Evolutionary conservation across 352 stramenopile species (phyloP).

Genomic region (Globisporangium perplexum): DNA sequence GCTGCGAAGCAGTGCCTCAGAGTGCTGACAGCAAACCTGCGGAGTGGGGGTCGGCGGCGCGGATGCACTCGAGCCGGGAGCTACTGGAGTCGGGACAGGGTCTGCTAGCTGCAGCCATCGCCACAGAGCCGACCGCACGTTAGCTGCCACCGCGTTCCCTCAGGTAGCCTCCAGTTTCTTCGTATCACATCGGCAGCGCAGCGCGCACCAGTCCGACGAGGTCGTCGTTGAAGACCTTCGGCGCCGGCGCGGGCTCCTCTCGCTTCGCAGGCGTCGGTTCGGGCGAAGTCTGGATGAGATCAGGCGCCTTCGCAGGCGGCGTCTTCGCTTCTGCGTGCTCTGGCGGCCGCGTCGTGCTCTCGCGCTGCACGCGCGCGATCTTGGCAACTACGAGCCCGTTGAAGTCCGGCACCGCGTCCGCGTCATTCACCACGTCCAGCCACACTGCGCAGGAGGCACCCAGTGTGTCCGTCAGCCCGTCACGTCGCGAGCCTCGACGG

Average conservation of each 20-base stretch:
- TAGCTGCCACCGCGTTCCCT: no score
- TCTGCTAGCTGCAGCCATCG: constrained; percentile 38
- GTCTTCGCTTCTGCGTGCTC: constrained; percentile 31
- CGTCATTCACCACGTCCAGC: constrained; percentile 72
- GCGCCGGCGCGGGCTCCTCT: constrained; percentile 29
- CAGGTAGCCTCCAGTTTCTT: no score
- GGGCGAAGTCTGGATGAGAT: constrained; percentile 69
- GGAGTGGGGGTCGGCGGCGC: constrained; percentile 31
- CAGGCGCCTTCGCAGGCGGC: constrained; percentile 29
- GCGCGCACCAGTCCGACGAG: constrained; percentile 65
- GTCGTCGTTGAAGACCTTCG: constrained; percentile 79
- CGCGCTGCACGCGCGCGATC: constrained; percentile 60
- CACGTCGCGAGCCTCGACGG: background rate
- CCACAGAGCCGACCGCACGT: background rate
- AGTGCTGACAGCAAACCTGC: constrained; percentile 13
- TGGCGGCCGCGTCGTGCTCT: constrained; percentile 30
- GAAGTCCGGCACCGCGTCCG: constrained; percentile 68
- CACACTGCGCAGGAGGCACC: constrained; percentile 39
- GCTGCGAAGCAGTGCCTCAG: background rate
- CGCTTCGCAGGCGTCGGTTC: constrained; percentile 28
- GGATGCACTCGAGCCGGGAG: constrained; percentile 13
- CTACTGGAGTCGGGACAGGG: constrained; percentile 40
- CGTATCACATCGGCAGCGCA: background rate
- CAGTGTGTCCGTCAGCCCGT: background rate
- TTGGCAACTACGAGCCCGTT: constrained; percentile 79